phyloP scores from a whole-genome alignment of 169 alveolate species.

The Cryptosporidium sp. region DNA sequence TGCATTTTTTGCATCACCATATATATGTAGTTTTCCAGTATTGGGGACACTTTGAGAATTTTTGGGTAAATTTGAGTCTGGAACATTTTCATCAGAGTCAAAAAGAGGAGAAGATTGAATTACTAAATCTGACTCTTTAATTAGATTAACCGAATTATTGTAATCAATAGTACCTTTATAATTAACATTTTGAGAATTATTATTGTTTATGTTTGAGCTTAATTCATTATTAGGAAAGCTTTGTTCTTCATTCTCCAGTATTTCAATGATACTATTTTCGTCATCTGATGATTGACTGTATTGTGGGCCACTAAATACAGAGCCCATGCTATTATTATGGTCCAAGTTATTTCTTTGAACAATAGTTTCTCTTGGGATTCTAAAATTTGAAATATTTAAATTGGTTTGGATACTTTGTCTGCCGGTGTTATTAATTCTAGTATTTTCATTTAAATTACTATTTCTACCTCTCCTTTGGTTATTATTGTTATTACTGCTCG shows the following conservation, averaged over 20 bases:
- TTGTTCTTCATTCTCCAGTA: slow-evolving; percentile 18
- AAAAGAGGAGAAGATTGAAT: slow-evolving; percentile 12
- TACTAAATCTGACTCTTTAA: neutral
- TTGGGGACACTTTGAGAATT: neutral
- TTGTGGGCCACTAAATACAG: slow-evolving; percentile 41
- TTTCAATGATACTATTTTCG: slow-evolving; percentile 6
- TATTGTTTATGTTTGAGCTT: neutral
- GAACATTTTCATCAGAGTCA: slow-evolving; percentile 40
- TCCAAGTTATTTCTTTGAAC: neutral
- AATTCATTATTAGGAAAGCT: neutral
- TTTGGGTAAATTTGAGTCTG: neutral
- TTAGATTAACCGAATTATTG: neutral
- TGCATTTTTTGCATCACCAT: slow-evolving; percentile 19
- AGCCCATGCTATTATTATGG: neutral
- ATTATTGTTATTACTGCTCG: neutral
- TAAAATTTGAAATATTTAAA: slow-evolving; percentile 16
- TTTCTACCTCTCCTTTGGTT: neutral
- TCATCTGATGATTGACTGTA: slow-evolving; percentile 66
- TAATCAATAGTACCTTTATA: neutral
- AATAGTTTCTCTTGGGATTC: neutral
- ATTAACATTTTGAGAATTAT: neutral
- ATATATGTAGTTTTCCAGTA: slow-evolving; percentile 38
- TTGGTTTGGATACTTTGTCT: slow-evolving; percentile 23
- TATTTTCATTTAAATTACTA: neutral
- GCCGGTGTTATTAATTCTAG: neutral